These are phyloP conservation scores for Globisporangium cylindrosporum DNA, from an alignment of 352 stramenopile genomes.

Conservation along the genomic window DNA sequence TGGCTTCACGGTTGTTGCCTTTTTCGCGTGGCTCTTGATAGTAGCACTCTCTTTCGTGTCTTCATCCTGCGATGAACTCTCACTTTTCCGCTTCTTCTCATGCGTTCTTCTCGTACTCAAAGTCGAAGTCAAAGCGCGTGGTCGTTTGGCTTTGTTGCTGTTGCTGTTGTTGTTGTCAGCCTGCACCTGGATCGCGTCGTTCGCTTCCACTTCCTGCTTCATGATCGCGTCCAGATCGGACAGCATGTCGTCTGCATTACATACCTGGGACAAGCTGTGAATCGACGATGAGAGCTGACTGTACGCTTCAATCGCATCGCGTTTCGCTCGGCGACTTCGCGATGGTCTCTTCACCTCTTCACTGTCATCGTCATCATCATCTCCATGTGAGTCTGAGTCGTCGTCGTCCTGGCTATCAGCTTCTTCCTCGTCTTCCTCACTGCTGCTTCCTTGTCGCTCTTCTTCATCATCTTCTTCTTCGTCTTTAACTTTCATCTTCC, in stretches of 20 bases:
- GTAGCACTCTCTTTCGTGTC: neutral
- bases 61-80: neutral
- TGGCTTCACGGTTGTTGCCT: neutral
- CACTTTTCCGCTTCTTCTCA: slow-evolving; percentile 9
- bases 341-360: slow-evolving; percentile 2
- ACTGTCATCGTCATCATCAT: slow-evolving; percentile 12
- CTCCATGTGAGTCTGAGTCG: slow-evolving; percentile 14
- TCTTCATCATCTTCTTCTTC: slow-evolving; percentile 20
- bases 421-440: slow-evolving; percentile 10
- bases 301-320: slow-evolving; percentile 33
- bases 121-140: neutral
- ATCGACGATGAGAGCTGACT: slow-evolving; percentile 28
- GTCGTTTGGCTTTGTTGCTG: slow-evolving; percentile 4
- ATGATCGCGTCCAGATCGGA: slow-evolving; percentile 47
- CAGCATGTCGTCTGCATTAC: slow-evolving; percentile 37
- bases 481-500: slow-evolving; percentile 11
- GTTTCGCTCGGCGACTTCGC: slow-evolving; percentile 14
- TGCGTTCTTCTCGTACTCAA: neutral
- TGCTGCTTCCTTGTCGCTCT: slow-evolving; percentile 7
- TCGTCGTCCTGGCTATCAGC: slow-evolving; percentile 20
- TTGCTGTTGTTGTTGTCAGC: neutral
- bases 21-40: neutral
- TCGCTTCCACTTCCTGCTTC: slow-evolving; percentile 28
- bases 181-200: slow-evolving; percentile 12
- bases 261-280: slow-evolving; percentile 31